Percentiles rank a stretch among this genome's conserved stretches.
These are phyloP conservation scores for Amaranthus hypochondriacus DNA, from an alignment of 148 eudicot species.

Conservation along the genomic window DNA sequence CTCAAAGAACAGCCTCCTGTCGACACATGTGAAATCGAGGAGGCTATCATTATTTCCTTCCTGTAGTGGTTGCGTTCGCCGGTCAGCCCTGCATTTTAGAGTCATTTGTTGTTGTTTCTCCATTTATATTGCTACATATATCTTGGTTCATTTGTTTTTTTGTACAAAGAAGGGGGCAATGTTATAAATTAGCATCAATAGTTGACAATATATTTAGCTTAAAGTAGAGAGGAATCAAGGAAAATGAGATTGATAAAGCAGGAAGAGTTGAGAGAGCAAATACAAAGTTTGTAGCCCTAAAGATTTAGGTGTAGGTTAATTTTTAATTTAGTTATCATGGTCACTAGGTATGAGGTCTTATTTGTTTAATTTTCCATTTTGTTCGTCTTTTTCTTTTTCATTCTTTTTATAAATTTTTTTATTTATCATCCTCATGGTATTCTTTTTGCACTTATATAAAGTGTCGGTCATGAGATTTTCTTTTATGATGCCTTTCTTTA, in stretches of 20 bases:
- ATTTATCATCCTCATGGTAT: constrained; percentile 16
- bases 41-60: neutral
- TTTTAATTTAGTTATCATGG: constrained; percentile 25
- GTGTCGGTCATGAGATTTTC: constrained; percentile 19
- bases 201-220: constrained; percentile 28
- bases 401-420: constrained; percentile 10
- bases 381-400: constrained; percentile 17
- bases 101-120: constrained; percentile 18
- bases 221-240: constrained; percentile 20
- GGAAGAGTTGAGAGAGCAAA: constrained; percentile 14
- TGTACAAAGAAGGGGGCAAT: constrained; percentile 37
- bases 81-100: constrained; percentile 16
- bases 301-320: constrained; percentile 24
- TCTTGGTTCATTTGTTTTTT: constrained; percentile 32
- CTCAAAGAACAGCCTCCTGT: constrained; percentile 26
- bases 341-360: constrained; percentile 21
- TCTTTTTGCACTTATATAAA: constrained; percentile 39
- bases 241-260: constrained; percentile 18
- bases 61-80: constrained; percentile 6
- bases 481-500: neutral
- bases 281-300: constrained; percentile 33
- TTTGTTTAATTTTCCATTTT: constrained; percentile 17
- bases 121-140: constrained; percentile 21
- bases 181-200: constrained; percentile 25
- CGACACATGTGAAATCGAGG: constrained; percentile 22